phyloP scores from a whole-genome alignment of 805 yeast genomes.

The Candida nitratophila region DNA sequence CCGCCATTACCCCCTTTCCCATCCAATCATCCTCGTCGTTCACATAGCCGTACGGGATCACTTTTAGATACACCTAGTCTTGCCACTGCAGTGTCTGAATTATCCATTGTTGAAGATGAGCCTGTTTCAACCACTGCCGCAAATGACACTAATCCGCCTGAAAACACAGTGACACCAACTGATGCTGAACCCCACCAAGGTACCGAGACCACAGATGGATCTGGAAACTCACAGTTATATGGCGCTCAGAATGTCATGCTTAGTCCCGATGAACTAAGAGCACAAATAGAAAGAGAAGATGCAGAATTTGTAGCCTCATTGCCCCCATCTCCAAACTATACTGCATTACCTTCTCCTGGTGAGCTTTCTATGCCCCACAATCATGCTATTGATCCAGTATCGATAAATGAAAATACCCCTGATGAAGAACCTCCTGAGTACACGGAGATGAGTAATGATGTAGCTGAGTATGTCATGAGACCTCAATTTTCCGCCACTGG shows the following conservation, averaged over 20 bases:
- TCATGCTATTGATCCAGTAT: slow-evolving; percentile 20
- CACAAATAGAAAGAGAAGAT: slow-evolving; percentile 9
- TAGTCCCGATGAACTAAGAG: not conserved
- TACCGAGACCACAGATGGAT: not conserved
- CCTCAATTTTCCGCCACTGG: slow-evolving; percentile 24
- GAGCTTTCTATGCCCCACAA: slow-evolving; percentile 20
- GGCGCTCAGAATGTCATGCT: not conserved
- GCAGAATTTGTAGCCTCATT: slow-evolving; percentile 14
- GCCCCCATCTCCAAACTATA: slow-evolving; percentile 26
- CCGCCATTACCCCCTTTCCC: no score
- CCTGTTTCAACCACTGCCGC: no score
- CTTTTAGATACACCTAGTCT: no score
- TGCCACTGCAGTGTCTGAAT: no score
- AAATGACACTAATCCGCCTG: not conserved
- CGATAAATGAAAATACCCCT: slow-evolving; percentile 16
- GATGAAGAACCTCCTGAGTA: slow-evolving; percentile 31
- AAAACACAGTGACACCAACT: not conserved
- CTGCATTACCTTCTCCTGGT: slow-evolving; percentile 17
- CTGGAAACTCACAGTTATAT: not conserved
- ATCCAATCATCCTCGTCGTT: no score
- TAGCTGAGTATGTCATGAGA: slow-evolving; percentile 11
- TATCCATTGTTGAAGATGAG: no score
- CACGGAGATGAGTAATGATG: slow-evolving; percentile 23
- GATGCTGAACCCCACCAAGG: not conserved
- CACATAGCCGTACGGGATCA: no score